Base-by-base conservation (phyloP, 129 eudicot species). In the Smallanthus sonchifolius region DNA sequence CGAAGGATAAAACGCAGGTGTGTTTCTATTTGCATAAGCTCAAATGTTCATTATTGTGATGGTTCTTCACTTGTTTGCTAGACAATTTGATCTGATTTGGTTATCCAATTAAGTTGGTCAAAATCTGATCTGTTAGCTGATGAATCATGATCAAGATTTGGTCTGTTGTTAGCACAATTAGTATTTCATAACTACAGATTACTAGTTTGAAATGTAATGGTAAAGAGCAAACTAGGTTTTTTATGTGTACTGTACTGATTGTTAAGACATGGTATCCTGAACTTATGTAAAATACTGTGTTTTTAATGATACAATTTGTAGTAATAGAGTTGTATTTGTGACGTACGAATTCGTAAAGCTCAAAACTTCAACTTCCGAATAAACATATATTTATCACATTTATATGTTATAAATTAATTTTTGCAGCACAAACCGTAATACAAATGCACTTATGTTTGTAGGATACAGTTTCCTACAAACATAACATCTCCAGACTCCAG, bases 1-100 rank as follows among this genome's bases (percentile, higher is more conserved):
- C 98, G 0, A 93, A 81, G 76, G 92, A 90, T 67, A 88, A 85
- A 85, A 85, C 98, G 8, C 98, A 93, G 90, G 98, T 93, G 64
- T 7, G 78, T 32, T 34, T 59, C 10, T 44, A 13, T 75, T 52
- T 54, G 60, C 62, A 51, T 61, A 61, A 61, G 67, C 40, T 61
- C 38, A 34, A 5, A 34, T 13, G 5, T 10, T 11, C n/a, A 5
- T 4, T 59, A 11, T 30, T 59, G 65, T 59, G 65, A 59, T 59
- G 3, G 65, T 9, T 1, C 59, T 24, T 59, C 7, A 4, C 17
- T 59, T 30, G 65, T 59, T 59, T 30, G 40, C 16, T 32, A 59
- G 6, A 32, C 17, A 30, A 5, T 59, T 59, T 60, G 40, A 59
- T 59, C 6, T 9, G 36, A 56, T 24, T 19, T 56, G 63, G 62